Base-by-base conservation (phyloP, 192 early-diverging fungal genomes). In the Pecoramyces ruminantium region DNA sequence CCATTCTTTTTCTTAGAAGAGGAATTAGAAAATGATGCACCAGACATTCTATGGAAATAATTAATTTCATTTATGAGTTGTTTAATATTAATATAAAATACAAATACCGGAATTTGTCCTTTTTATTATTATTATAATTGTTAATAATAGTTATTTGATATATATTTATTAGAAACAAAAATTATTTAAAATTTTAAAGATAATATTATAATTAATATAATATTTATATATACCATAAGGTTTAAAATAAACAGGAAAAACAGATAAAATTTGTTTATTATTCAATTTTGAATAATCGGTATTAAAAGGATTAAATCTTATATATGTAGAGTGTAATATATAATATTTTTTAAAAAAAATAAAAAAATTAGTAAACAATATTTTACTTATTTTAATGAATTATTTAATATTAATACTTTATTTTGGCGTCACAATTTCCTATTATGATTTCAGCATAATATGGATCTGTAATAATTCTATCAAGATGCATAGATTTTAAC, bases 401-500 rank as follows among this genome's bases (percentile, higher is more conserved):
- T n/a, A n/a, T n/a, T n/a, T n/a, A n/a, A n/a, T 77, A 16, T 29
- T 25, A 80, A 78, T 87, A 88, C 88, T 85, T 88, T 5, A 87
- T 83, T 21, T 81, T 83, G 83, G 86, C 87, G 16, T 91, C 84
- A 13, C 87, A 85, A 80, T 51, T 51, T 21, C 90, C 93, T 28
- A 79, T 82, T 40, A 94, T 80, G 13, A 94, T 88, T 30, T 92
- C 91, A 1, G 85, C 84, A 5, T 86, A 89, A 30, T 84, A 77
- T 15, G 85, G 83, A 16, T 92, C 91, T 38, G 82, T 83, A 38
- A 90, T 87, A 30, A 92, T 84, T 27, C 94, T 86, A 82, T 94
- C 92, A 42, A 95, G 84, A 86, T 93, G 91, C 1, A 89, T 92
- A 0, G 93, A 89, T 88, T 94, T 93, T 80, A 95, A 85, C 88